A percentile compares a stretch with the other conserved stretches of the same genome.
These are phyloP conservation scores for Angophora floribunda DNA, from an alignment of 345 rosid species.

Conservation along the genomic window DNA sequence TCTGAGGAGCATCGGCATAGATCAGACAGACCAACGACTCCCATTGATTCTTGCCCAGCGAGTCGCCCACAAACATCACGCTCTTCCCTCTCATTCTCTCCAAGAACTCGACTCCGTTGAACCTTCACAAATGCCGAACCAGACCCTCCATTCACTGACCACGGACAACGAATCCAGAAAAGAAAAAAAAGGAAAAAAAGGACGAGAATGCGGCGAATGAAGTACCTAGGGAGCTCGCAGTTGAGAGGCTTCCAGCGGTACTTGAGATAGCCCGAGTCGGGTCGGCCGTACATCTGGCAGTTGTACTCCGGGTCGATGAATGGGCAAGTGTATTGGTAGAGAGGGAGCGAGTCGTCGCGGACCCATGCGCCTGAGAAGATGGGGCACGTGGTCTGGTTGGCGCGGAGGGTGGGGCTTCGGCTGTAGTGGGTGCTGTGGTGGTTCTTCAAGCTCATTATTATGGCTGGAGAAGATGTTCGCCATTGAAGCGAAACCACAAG, in stretches of 20 bases:
- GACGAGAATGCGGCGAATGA: background rate
- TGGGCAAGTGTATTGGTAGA: constrained; percentile 50
- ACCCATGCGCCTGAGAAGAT: constrained; percentile 68
- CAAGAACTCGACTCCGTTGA: constrained; percentile 65
- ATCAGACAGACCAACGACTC: constrained; percentile 88
- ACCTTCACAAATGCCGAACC: constrained; percentile 26
- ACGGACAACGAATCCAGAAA: background rate
- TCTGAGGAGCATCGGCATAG: constrained; percentile 36
- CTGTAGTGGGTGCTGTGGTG: constrained; percentile 38
- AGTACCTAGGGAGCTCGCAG: constrained; percentile 82
- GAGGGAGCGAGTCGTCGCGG: constrained; percentile 59
- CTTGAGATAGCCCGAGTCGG: constrained; percentile 77
- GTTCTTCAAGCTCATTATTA: constrained; percentile 47
- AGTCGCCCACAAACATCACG: constrained; percentile 92
- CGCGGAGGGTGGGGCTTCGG: constrained; percentile 39
- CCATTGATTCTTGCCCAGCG: constrained; percentile 86
- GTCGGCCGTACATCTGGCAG: constrained; percentile 79
- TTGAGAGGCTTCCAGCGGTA: constrained; percentile 84
- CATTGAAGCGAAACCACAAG: constrained; percentile 18
- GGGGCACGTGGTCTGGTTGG: constrained; percentile 49
- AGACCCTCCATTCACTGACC: background rate
- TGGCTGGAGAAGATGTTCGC: constrained; percentile 36
- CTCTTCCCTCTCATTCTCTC: constrained; percentile 57
- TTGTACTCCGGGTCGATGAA: constrained; percentile 69
- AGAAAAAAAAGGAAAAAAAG: too few species aligned